phyloP scores from a whole-genome alignment of 2,329 filamentous ascomycete species.

The Penicillium sp. region DNA sequence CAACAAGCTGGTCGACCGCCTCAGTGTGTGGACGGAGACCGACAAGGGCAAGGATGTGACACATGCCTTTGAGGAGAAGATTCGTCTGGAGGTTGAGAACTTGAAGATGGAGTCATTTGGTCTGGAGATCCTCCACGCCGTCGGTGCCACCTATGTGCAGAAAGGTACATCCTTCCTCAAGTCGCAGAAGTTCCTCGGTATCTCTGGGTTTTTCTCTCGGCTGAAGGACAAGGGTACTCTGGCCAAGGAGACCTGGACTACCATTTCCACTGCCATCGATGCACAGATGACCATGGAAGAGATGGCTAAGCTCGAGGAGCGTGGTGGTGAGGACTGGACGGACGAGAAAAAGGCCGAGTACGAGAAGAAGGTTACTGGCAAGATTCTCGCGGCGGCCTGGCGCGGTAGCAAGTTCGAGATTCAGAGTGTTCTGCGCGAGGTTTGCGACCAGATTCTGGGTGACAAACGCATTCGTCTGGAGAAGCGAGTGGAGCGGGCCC shows the following conservation, averaged over 20 bases:
- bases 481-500: slow-evolving; percentile 87
- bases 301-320: slow-evolving; percentile 95
- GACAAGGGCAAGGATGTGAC: slow-evolving; percentile 87
- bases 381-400: slow-evolving; percentile 97
- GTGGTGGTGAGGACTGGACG: slow-evolving; percentile 95
- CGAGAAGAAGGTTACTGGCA: slow-evolving; percentile 92
- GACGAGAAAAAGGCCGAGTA: slow-evolving; percentile 97
- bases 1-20: slow-evolving; percentile 82
- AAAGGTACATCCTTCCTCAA: slow-evolving; percentile 89
- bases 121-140: slow-evolving; percentile 91
- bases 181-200: slow-evolving; percentile 94
- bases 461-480: slow-evolving; percentile 74
- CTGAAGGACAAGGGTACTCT: slow-evolving; percentile 96
- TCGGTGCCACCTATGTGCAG: slow-evolving; percentile 84
- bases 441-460: slow-evolving; percentile 85
- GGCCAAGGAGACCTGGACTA: slow-evolving; percentile 98
- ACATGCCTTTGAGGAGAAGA: slow-evolving; percentile 89
- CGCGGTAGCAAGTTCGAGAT: slow-evolving; percentile 97
- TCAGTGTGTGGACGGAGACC: slow-evolving; percentile 96
- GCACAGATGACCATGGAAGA: slow-evolving; percentile 99
- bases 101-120: slow-evolving; percentile 99
- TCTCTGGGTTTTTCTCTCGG: slow-evolving; percentile 89
- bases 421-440: slow-evolving; percentile 89
- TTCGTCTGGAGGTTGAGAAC: slow-evolving; percentile 90
- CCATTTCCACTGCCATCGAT: slow-evolving; percentile 92